A percentile compares a stretch with the other conserved stretches of the same genome.
Conservation (phyloP, 2,329 filamentous ascomycete genomes). For the Hypomyces rosellus region DNA sequence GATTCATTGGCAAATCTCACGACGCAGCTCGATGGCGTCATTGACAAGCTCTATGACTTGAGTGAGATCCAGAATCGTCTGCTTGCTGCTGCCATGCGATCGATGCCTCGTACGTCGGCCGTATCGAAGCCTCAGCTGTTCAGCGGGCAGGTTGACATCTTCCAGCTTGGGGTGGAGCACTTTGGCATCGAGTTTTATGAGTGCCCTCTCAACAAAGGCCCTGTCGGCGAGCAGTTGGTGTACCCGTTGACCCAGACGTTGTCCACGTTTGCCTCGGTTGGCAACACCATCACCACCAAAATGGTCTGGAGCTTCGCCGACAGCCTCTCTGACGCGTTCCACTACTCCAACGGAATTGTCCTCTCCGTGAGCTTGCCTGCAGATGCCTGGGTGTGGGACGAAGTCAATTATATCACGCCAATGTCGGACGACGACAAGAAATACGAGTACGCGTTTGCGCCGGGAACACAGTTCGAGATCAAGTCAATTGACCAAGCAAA, state of each 20-base stretch:
- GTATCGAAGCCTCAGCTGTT: slow-evolving; percentile 3
- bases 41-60: slow-evolving; percentile 2
- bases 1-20: slow-evolving; percentile 4
- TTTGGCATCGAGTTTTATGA: slow-evolving; percentile 9
- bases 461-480: slow-evolving; percentile 5
- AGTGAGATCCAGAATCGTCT: slow-evolving; percentile 9
- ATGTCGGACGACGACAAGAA: slow-evolving; percentile 8
- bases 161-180: slow-evolving; percentile 1
- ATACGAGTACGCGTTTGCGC: slow-evolving; percentile 4
- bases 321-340: slow-evolving; percentile 3
- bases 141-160: slow-evolving; percentile 11
- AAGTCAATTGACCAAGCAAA: neutral
- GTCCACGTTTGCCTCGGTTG: slow-evolving; percentile 3
- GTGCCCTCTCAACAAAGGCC: slow-evolving; percentile 6
- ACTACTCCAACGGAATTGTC: slow-evolving; percentile 10
- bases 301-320: slow-evolving; percentile 12
- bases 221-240: neutral
- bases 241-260: slow-evolving; percentile 2
- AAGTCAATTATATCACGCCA: slow-evolving; percentile 4
- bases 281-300: slow-evolving; percentile 7
- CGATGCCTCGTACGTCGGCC: slow-evolving; percentile 7
- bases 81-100: slow-evolving; percentile 1
- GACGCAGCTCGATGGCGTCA: slow-evolving; percentile 1
- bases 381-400: slow-evolving; percentile 5
- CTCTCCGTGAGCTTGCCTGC: neutral